These are phyloP conservation scores for Coriaria nepalensis DNA, from an alignment of 306 rosid species.

Conservation along the genomic window DNA sequence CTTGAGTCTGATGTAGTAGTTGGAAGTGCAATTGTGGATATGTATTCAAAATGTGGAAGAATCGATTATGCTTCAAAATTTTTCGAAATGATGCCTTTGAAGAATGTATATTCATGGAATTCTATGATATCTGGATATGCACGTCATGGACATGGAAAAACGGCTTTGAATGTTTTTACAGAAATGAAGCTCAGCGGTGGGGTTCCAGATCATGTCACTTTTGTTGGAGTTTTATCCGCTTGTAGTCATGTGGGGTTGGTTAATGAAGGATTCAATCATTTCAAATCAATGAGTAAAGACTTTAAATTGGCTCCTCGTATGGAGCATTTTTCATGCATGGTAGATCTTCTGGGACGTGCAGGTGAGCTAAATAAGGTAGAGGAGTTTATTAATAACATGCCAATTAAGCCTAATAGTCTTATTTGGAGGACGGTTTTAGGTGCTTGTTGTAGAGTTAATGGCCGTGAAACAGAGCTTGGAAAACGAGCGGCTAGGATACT, in stretches of 20 bases:
- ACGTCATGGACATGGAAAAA: constrained; percentile 69
- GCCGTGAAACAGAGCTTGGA: constrained; percentile 62
- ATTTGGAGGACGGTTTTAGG: constrained; percentile 92
- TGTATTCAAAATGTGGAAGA: constrained; percentile 89
- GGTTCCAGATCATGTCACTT: constrained; percentile 75
- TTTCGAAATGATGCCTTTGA: constrained; percentile 60
- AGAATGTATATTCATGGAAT: constrained; percentile 81
- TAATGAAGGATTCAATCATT: constrained; percentile 61
- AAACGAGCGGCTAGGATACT: constrained; percentile 66
- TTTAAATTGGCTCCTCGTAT: constrained; percentile 56
- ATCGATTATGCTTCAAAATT: constrained; percentile 82
- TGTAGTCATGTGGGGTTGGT: constrained; percentile 91
- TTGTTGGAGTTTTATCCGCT: constrained; percentile 83
- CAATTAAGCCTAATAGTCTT: constrained; percentile 60
- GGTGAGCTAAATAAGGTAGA: constrained; percentile 62
- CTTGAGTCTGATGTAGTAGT: constrained; percentile 70
- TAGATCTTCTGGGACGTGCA: constrained; percentile 77
- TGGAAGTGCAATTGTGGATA: constrained; percentile 82
- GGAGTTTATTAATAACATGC: constrained; percentile 57
- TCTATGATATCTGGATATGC: constrained; percentile 87
- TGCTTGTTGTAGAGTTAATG: constrained; percentile 55
- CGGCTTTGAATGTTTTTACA: constrained; percentile 55
- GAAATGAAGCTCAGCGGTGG: constrained; percentile 54
- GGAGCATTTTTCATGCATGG: constrained; percentile 91
- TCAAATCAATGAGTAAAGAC: constrained; percentile 41